Percentiles rank a stretch among this genome's conserved stretches.
These are phyloP conservation scores for Ceratocystis eucalypticola DNA, from an alignment of 2,329 filamentous ascomycete species.

Conservation along the genomic window DNA sequence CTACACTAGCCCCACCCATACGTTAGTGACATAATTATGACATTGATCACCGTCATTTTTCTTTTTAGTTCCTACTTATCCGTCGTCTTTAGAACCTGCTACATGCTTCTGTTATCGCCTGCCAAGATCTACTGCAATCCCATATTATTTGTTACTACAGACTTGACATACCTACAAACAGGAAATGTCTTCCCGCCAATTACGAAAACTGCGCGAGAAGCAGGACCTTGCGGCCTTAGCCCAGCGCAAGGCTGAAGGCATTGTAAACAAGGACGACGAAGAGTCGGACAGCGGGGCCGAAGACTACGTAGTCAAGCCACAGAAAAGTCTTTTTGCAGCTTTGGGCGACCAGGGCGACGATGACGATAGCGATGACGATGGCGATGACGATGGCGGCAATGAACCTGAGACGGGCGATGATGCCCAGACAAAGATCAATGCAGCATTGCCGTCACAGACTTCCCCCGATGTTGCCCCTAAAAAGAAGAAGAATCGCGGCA, in stretches of 20 bases:
- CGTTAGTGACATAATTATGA: background rate
- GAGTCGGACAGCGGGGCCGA: constrained; percentile 25
- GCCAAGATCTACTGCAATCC: too few relatives aligned
- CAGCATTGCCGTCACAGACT: background rate
- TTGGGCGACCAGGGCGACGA: constrained; percentile 34
- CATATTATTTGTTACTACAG: background rate
- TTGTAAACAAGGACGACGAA: constrained; percentile 25
- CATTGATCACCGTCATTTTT: background rate
- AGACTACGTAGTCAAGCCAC: constrained; percentile 27
- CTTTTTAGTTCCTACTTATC: background rate
- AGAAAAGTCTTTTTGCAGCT: constrained; percentile 38
- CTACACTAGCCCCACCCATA: background rate
- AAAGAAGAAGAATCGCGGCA: constrained; percentile 30
- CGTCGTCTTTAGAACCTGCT: background rate
- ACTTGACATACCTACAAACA: background rate
- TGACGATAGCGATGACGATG: constrained; percentile 27
- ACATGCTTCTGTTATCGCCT: too few relatives aligned
- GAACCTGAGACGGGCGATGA: constrained; percentile 19
- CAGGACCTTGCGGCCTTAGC: constrained; percentile 29
- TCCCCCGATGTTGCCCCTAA: constrained; percentile 23
- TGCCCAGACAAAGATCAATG: constrained; percentile 17
- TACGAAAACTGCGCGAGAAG: constrained; percentile 40
- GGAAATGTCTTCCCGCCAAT: constrained; percentile 38
- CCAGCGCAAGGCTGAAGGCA: constrained; percentile 21
- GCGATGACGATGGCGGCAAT: constrained; percentile 22